Conservation (phyloP, 768 basidiomycete species). For the Chalciporus sphaerocephalus region DNA sequence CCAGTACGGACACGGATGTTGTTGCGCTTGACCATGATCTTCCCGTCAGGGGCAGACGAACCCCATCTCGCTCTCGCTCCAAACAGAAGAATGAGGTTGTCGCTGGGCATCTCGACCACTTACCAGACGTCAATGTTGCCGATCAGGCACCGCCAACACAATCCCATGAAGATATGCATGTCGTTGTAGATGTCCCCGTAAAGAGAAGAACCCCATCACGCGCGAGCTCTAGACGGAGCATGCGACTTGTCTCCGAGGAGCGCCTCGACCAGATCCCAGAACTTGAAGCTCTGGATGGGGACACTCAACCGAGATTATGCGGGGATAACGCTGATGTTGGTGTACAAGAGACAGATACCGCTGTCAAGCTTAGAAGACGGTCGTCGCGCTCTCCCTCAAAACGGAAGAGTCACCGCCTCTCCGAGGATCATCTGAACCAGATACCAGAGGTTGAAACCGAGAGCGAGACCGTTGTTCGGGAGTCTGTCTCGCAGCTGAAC, state of each 20-base stretch:
- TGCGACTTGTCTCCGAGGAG: constrained; percentile 4
- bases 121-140: constrained; percentile 5
- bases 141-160: not conserved
- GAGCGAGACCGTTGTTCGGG: not conserved
- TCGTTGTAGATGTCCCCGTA: not conserved
- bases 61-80: not conserved
- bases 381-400: constrained; percentile 1
- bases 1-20: constrained; percentile 1
- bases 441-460: not conserved
- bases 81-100: not conserved
- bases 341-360: not conserved
- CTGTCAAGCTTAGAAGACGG: not conserved
- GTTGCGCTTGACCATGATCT: not conserved
- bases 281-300: not conserved
- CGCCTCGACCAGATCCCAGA: constrained; percentile 4
- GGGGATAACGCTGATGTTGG: not conserved
- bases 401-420: not conserved
- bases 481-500: not conserved
- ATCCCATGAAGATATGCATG: not conserved
- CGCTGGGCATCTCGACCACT: constrained; percentile 6
- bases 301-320: not conserved
- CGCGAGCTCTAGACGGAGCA: not conserved
- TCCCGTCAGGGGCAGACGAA: not conserved
- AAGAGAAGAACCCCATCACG: not conserved
- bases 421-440: not conserved